Percentiles rank a stretch among this genome's conserved stretches.
These are phyloP conservation scores for Pythium pyrilobum DNA, from an alignment of 352 stramenopile genomes.

Conservation along the genomic window DNA sequence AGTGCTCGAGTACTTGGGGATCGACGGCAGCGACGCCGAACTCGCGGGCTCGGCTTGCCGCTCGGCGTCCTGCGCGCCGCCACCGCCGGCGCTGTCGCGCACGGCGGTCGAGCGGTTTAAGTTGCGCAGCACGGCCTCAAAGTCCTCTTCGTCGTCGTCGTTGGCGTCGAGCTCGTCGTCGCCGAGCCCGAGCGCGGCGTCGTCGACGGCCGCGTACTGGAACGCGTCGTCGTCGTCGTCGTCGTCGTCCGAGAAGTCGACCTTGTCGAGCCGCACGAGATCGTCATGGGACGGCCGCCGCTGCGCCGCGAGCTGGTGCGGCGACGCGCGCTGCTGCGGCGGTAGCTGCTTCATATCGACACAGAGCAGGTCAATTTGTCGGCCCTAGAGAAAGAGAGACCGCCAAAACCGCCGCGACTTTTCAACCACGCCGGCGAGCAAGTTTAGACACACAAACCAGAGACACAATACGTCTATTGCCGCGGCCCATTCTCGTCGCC, in stretches of 20 bases:
- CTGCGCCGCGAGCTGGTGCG: constrained; percentile 21
- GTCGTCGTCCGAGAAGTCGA: constrained; percentile 80
- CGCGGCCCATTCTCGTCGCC: not conserved
- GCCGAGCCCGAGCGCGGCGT: constrained; percentile 37
- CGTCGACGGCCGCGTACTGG: constrained; percentile 74
- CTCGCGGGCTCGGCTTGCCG: constrained; percentile 12
- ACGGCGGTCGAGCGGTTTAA: constrained; percentile 55
- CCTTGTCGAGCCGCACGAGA: constrained; percentile 83
- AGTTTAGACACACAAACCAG: not conserved
- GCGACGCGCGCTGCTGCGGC: constrained; percentile 18
- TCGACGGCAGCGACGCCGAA: constrained; percentile 17
- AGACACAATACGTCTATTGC: not conserved
- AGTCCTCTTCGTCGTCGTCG: constrained; percentile 86
- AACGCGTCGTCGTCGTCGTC: constrained; percentile 82
- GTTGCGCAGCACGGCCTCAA: constrained; percentile 76
- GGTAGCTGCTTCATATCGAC: constrained; percentile 10
- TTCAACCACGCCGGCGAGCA: constrained; percentile 1
- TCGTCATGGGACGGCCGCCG: constrained; percentile 44
- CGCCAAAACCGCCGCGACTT: constrained; percentile 9
- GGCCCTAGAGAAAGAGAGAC: too few relatives aligned
- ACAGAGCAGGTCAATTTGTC: too few relatives aligned
- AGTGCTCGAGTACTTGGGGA: constrained; percentile 6
- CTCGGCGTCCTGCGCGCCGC: not conserved
- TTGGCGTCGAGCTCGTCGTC: constrained; percentile 67
- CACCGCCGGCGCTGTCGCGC: not conserved